Conservation (phyloP, 208 protist genomes). For the Perkinsela sp. region DNA sequence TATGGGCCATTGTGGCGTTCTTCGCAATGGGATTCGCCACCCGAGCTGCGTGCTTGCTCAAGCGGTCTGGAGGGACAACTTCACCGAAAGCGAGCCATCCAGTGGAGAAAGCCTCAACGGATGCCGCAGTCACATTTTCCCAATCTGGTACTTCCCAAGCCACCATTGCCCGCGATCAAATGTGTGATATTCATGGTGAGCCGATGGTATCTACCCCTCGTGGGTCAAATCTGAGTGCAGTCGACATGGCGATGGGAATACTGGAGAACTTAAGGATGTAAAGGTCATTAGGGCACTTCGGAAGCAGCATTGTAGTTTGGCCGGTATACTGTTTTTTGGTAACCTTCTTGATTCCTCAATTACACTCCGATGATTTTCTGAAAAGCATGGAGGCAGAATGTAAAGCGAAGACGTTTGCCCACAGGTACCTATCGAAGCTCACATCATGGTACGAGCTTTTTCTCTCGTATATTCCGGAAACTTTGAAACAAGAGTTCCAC, state of each 20-base stretch:
- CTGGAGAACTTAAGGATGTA: no score
- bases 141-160: background rate
- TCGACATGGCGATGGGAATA: background rate
- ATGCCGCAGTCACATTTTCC: background rate
- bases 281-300: no score
- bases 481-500: background rate
- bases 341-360: no score
- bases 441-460: no score
- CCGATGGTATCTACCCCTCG: background rate
- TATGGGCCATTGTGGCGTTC: background rate
- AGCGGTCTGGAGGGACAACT: background rate
- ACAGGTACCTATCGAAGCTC: no score
- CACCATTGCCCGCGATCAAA: background rate
- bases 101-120: background rate
- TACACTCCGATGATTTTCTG: no score
- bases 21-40: background rate
- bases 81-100: background rate
- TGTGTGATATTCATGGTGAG: background rate
- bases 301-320: no score
- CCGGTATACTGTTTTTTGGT: no score
- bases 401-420: no score
- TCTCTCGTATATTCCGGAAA: no score
- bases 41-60: background rate
- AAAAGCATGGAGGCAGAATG: no score
- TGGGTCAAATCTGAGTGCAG: background rate